These are phyloP conservation scores for Phaffia rhodozyma DNA, from an alignment of 1,284 basidiomycete genomes.

Conservation along the genomic window DNA sequence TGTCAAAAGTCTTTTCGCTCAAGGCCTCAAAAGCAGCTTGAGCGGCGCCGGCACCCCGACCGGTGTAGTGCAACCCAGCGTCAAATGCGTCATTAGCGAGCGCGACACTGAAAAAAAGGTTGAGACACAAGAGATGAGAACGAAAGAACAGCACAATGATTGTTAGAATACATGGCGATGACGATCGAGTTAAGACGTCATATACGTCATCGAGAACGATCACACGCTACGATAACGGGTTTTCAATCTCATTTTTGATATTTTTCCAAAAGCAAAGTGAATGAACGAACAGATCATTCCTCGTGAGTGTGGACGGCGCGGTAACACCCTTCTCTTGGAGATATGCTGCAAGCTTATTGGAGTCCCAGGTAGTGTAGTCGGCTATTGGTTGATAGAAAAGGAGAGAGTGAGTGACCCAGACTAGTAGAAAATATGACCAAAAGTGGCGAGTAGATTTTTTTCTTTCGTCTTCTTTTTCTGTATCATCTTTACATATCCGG, in stretches of 20 bases:
- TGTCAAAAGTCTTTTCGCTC: conserved; percentile 36
- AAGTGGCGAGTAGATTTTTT: too few species aligned
- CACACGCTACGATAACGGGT: neutral
- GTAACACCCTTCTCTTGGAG: conserved; percentile 57
- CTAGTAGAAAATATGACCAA: neutral
- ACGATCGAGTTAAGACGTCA: conserved; percentile 23
- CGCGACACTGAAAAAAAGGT: conserved; percentile 34
- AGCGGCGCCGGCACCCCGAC: conserved; percentile 53
- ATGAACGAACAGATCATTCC: conserved; percentile 29
- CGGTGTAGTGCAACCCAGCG: conserved; percentile 30
- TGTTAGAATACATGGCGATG: conserved; percentile 19
- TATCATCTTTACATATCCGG: neutral
- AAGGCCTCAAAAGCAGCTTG: conserved; percentile 53
- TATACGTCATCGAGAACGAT: neutral
- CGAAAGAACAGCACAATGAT: neutral
- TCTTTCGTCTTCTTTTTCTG: too few species aligned
- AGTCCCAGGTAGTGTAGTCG: conserved; percentile 52
- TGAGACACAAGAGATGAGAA: conserved; percentile 13
- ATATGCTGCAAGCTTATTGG: conserved; percentile 53
- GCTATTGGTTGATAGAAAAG: conserved; percentile 24
- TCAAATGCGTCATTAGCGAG: conserved; percentile 6
- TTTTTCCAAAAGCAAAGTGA: conserved; percentile 13
- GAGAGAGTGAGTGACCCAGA: neutral
- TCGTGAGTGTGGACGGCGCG: conserved; percentile 41
- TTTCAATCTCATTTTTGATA: too few species aligned